Evolutionary conservation across 352 stramenopile species (phyloP), one percentile per base, ranked within the genome.

Genomic region (Pythium graminicola): DNA sequence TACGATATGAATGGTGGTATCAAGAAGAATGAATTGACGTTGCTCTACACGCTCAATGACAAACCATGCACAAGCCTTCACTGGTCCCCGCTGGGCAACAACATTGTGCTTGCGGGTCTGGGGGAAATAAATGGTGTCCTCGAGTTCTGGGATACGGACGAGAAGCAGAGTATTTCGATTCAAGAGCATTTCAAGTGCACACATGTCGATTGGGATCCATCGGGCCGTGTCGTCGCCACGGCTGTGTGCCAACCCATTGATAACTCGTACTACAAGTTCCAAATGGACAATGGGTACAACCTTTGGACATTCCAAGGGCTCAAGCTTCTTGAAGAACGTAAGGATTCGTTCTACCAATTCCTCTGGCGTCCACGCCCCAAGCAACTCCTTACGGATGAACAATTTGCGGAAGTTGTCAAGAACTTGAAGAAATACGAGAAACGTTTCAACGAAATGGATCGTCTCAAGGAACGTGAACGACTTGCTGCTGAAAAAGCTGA

Each of bases 241-340:
- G 87, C 89, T 17, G 96, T 99, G 43, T 97, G 89, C 48, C 96
- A 99, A 70, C 90, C 94, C 10, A 82, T 99, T 36, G 91, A 96
- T 58, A 93, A 91, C 67, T 86, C 80, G 69, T 91, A 93, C 73
- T 97, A 97, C 77, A 98, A 98, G 74, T 97, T 97, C 73, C 89
- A 95, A 49, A 98, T 99, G 89, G 97, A 99, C 81, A 99, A 99
- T 60, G 97, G 97, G 45, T 99, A 97, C 77, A 97, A 93, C 54
- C 66, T 98, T 19, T 98, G 94, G 94, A 96, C 85, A 33, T 99
- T 99, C 84, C 96, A 99, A 75, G 96, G 96, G 20, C 96, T 95
- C 64, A 80, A 96, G 57, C 70, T 98, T 1, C 72, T 85, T 33
- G 90, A 98, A 62, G 81, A 97, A 64, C 96, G 95, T 57, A 98